These are phyloP conservation scores for Rickenella mellea DNA, from an alignment of 768 basidiomycete genomes.

Conservation along the genomic window DNA sequence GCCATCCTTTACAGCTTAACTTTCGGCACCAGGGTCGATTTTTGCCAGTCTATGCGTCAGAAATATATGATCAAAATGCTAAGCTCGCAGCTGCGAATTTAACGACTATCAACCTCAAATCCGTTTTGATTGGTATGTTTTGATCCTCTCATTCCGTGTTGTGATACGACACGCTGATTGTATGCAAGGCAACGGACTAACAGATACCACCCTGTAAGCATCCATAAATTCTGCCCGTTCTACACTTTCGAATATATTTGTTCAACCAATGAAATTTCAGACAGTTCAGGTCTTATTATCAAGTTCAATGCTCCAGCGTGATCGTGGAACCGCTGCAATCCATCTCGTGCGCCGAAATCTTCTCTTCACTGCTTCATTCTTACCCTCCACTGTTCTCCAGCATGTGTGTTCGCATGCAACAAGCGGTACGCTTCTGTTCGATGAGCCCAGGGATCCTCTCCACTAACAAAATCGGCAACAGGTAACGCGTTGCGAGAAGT, in stretches of 20 bases:
- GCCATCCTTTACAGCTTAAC: background rate
- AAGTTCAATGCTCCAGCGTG: conserved; percentile 39
- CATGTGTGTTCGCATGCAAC: conserved; percentile 50
- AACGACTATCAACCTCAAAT: conserved; percentile 52
- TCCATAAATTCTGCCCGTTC: background rate
- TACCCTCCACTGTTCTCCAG: background rate
- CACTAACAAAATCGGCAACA: conserved; percentile 15
- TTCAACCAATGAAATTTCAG: conserved; percentile 14
- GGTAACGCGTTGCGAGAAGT: conserved; percentile 60
- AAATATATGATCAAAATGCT: conserved; percentile 66
- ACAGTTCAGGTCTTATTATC: conserved; percentile 32
- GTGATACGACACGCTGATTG: background rate
- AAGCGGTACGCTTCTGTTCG: conserved; percentile 26
- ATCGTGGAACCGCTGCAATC: conserved; percentile 40
- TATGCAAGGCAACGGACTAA: conserved; percentile 44
- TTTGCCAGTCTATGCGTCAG: conserved; percentile 65
- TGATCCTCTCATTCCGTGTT: conserved; percentile 6
- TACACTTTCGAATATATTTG: background rate
- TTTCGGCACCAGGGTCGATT: conserved; percentile 45
- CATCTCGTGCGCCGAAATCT: conserved; percentile 9
- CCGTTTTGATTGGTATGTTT: conserved; percentile 52
- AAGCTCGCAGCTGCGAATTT: conserved; percentile 39
- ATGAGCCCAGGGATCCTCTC: background rate
- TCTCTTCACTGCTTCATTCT: too few species aligned
- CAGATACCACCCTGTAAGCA: conserved; percentile 40